phyloP scores from a whole-genome alignment of 2,329 filamentous ascomycete species.

The Ceratocystis lukuohia region DNA sequence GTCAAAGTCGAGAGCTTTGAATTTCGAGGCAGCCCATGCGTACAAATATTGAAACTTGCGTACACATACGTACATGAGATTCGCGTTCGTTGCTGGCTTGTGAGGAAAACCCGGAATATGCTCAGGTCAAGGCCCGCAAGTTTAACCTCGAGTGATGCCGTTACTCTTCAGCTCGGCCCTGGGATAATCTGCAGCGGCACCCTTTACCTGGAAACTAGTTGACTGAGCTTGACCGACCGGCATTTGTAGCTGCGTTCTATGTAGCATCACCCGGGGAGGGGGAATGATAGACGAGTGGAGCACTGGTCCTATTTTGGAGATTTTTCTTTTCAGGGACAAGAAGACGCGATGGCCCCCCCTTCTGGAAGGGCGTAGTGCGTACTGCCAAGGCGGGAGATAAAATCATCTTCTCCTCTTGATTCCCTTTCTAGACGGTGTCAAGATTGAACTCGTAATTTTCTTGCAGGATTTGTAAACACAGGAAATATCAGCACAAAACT shows the following conservation, averaged over 20 bases:
- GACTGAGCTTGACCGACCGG: background rate
- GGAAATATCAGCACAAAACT: background rate
- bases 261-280: background rate
- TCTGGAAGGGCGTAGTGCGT: background rate
- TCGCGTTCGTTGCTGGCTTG: too few species aligned
- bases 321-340: background rate
- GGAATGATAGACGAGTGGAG: background rate
- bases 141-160: too few species aligned
- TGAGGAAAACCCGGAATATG: too few species aligned
- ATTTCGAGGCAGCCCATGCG: background rate
- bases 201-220: background rate
- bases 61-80: too few species aligned
- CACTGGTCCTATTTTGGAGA: background rate
- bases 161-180: background rate
- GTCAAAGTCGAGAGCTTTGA: background rate
- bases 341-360: background rate
- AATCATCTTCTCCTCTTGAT: background rate
- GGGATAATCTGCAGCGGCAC: background rate
- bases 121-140: too few species aligned
- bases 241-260: background rate
- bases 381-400: background rate
- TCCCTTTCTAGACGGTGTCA: background rate
- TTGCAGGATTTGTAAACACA: background rate
- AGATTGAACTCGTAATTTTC: background rate
- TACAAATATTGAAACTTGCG: too few species aligned